Conservation (phyloP, 164 flowering plant genomes). For the Vitis rupestris region DNA sequence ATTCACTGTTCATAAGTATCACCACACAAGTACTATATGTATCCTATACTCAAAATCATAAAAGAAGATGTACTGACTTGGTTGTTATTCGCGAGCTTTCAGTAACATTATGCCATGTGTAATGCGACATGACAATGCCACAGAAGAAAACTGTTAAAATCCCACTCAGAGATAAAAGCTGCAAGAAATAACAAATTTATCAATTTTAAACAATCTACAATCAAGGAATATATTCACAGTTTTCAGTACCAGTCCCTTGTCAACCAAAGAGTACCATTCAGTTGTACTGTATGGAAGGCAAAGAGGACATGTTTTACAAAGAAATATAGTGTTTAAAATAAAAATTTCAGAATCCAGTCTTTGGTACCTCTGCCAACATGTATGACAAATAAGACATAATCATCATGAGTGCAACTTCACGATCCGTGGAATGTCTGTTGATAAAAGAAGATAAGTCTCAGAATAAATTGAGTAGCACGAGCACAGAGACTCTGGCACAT, state of each 20-base stretch:
- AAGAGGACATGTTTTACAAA: no score
- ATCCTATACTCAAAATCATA: background rate
- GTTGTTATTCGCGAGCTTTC: constrained; percentile 61
- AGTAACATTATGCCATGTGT: constrained; percentile 68
- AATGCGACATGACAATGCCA: constrained; percentile 73
- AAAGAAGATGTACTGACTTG: constrained; percentile 32
- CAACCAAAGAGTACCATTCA: no score
- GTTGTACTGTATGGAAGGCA: no score
- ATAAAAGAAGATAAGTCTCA: constrained; percentile 1
- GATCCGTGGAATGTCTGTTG: constrained; percentile 67
- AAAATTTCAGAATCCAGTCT: background rate
- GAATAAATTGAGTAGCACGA: no score
- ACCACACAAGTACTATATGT: no score
- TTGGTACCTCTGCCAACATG: constrained; percentile 61
- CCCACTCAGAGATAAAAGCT: constrained; percentile 55
- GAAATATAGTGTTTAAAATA: background rate
- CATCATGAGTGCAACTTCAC: constrained; percentile 67
- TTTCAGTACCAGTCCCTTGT: no score
- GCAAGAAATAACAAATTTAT: constrained; percentile 20
- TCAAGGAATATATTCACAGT: background rate
- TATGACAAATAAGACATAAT: constrained; percentile 65
- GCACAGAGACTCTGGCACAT: no score
- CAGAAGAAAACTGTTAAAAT: constrained; percentile 65
- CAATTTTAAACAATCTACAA: background rate
- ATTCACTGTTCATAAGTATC: no score